Conservation (phyloP, 2,329 filamentous ascomycete genomes). For the Penicillium sp. region DNA sequence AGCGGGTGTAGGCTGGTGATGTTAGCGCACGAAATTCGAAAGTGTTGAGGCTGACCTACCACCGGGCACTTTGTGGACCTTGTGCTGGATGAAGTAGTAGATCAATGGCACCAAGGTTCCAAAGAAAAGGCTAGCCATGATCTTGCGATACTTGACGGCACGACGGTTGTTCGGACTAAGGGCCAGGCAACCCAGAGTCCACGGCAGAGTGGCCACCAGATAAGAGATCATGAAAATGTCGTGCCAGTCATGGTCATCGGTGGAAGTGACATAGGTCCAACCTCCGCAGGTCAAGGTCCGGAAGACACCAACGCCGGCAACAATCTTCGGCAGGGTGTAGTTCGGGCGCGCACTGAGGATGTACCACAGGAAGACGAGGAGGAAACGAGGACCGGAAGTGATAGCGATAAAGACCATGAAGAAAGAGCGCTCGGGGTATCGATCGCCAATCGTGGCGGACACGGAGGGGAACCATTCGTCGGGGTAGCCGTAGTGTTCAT, state of each 20-base stretch:
- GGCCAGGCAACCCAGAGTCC: conserved; percentile 87
- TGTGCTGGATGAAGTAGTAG: conserved; percentile 98
- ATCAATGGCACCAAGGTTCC: conserved; percentile 84
- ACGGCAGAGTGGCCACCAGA: conserved; percentile 87
- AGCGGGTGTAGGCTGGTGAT: conserved; percentile 84
- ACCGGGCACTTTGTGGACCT: conserved; percentile 88
- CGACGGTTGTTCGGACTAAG: conserved; percentile 80
- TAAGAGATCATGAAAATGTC: conserved; percentile 99
- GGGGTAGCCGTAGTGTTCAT: conserved; percentile 92
- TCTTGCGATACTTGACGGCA: conserved; percentile 86
- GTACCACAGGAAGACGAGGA: conserved; percentile 88
- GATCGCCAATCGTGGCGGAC: conserved; percentile 93
- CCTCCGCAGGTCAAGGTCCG: conserved; percentile 92
- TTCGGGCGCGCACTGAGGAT: conserved; percentile 76
- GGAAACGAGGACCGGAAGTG: conserved; percentile 89
- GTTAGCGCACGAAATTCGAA: background rate
- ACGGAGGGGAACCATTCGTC: conserved; percentile 97
- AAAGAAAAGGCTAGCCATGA: conserved; percentile 80
- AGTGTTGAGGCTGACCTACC: conserved; percentile 58
- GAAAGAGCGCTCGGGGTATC: conserved; percentile 92
- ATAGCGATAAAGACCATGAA: conserved; percentile 98
- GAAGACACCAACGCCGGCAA: conserved; percentile 76
- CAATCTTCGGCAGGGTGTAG: conserved; percentile 73
- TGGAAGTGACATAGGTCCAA: conserved; percentile 98
- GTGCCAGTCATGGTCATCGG: conserved; percentile 97